These are phyloP conservation scores for Sicyos edulis DNA, from an alignment of 306 rosid genomes.

Conservation along the genomic window DNA sequence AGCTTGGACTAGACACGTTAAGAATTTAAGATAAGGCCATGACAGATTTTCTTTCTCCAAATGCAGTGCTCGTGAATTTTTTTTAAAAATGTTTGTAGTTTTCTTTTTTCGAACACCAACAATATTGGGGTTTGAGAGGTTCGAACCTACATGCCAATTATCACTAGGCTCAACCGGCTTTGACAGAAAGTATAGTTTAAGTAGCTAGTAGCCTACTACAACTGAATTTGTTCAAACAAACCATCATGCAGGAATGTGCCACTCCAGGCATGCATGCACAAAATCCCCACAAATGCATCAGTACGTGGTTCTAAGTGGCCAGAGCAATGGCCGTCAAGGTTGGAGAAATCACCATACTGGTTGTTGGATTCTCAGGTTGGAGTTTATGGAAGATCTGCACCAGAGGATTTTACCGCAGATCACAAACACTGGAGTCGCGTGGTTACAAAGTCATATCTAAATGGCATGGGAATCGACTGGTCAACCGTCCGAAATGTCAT, in stretches of 20 bases:
- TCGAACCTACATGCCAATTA: no score
- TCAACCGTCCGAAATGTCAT: constrained; percentile 80
- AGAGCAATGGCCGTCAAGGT: constrained; percentile 75
- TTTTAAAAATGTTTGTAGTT: background rate
- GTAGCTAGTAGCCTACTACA: constrained; percentile 5
- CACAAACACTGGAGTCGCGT: constrained; percentile 75
- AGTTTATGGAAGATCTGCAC: constrained; percentile 92
- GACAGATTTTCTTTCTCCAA: constrained; percentile 8
- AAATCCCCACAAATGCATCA: constrained; percentile 48
- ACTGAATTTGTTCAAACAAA: constrained; percentile 29
- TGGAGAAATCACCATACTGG: constrained; percentile 81
- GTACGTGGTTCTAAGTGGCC: constrained; percentile 90
- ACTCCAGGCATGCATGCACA: constrained; percentile 85
- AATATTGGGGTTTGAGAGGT: no score
- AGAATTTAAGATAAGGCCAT: background rate
- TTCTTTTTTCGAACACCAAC: no score
- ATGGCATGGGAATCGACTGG: constrained; percentile 82
- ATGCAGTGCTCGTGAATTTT: background rate
- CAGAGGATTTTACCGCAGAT: constrained; percentile 81
- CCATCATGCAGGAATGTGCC: constrained; percentile 65
- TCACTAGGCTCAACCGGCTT: no score
- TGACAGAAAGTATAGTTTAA: background rate
- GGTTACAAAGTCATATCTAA: constrained; percentile 64
- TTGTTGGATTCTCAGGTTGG: constrained; percentile 76
- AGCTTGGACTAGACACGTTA: constrained; percentile 7